These are phyloP conservation scores for Gnaphalium uliginosum DNA, from an alignment of 129 eudicot species.

Conservation along the genomic window DNA sequence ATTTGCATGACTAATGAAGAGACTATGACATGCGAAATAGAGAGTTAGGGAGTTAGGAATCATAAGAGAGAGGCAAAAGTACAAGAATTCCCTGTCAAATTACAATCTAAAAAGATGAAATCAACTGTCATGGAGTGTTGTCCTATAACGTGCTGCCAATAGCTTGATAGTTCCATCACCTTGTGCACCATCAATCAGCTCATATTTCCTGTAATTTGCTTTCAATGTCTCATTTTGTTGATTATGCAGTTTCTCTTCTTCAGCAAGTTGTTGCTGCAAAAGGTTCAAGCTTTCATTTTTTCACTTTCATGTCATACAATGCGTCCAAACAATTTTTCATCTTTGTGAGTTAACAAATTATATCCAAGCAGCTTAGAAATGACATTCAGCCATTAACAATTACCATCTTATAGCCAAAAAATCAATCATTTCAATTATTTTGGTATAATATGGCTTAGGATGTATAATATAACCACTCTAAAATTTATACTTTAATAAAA, in stretches of 20 bases:
- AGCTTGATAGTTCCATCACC: slow-evolving; percentile 38
- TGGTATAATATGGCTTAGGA: not conserved
- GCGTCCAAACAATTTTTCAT: not conserved
- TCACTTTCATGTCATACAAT: not conserved
- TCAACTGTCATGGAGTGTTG: not conserved
- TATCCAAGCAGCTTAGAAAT: not conserved
- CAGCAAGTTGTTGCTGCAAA: slow-evolving; percentile 53
- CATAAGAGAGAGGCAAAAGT: not conserved
- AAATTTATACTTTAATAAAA: no score
- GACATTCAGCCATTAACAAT: not conserved
- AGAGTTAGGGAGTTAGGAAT: not conserved
- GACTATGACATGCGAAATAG: not conserved
- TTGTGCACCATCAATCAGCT: slow-evolving; percentile 46
- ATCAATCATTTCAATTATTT: not conserved
- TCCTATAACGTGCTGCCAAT: not conserved
- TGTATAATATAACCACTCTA: not conserved
- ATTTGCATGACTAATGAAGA: not conserved
- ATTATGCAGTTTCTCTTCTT: slow-evolving; percentile 61
- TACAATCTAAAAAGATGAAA: no score
- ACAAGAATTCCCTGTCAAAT: not conserved
- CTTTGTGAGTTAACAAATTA: not conserved
- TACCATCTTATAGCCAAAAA: not conserved
- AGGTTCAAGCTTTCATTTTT: not conserved
- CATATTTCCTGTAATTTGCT: slow-evolving; percentile 55
- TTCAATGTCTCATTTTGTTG: slow-evolving; percentile 56